Conservation (phyloP, 495 filamentous ascomycete genomes). For the Penicilliopsis zonata region DNA sequence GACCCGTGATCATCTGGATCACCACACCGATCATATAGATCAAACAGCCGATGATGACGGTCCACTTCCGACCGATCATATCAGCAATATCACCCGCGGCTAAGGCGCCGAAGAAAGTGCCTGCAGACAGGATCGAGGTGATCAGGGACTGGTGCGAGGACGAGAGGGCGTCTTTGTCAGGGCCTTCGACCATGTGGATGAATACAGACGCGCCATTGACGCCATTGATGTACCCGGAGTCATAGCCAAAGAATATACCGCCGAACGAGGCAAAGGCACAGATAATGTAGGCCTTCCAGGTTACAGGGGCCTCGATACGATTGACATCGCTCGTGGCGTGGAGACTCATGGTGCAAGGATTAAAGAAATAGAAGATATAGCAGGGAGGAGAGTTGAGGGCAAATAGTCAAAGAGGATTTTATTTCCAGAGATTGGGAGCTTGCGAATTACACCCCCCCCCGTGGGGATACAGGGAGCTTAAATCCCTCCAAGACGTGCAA, state of each 20-base stretch:
- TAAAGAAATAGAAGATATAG: too few relatives aligned
- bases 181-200: slow-evolving; percentile 27
- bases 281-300: slow-evolving; percentile 48
- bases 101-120: slow-evolving; percentile 67
- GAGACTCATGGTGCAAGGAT: too few relatives aligned
- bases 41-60: slow-evolving; percentile 51
- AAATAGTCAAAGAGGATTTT: too few relatives aligned
- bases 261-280: slow-evolving; percentile 49
- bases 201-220: slow-evolving; percentile 42
- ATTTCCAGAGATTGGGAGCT: too few relatives aligned
- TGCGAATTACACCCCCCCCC: too few relatives aligned
- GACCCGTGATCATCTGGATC: slow-evolving; percentile 44
- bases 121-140: slow-evolving; percentile 60
- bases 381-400: too few relatives aligned
- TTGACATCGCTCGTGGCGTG: slow-evolving; percentile 25
- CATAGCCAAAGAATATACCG: slow-evolving; percentile 45
- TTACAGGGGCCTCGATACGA: slow-evolving; percentile 50
- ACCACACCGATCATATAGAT: slow-evolving; percentile 54
- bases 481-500: too few relatives aligned
- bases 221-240: slow-evolving; percentile 44
- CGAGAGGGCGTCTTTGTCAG: slow-evolving; percentile 30
- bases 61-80: slow-evolving; percentile 52
- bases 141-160: slow-evolving; percentile 48
- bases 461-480: too few relatives aligned
- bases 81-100: slow-evolving; percentile 61